Evolutionary conservation across 108 stramenopile genomes (phyloP), one percentile per base, ranked within the genome.

Genomic region (Stephanodiscus minutulus): DNA sequence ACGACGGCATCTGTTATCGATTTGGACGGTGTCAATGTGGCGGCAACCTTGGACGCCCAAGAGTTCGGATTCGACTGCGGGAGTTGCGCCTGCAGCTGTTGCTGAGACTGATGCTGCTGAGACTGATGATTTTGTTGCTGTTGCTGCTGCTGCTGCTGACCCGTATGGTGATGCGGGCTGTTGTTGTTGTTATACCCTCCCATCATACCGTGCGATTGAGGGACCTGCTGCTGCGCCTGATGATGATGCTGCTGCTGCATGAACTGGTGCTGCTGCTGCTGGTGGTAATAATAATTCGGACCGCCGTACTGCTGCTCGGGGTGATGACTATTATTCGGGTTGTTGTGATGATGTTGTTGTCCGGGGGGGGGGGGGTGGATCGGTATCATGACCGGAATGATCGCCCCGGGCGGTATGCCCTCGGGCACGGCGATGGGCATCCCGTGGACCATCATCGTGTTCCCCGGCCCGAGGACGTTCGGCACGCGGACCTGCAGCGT

Each of bases 341-440:
- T 44, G 13, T 44, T 43, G 29, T 63, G 39, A 49, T 41, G n/a
- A n/a, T n/a, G n/a, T n/a, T n/a, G n/a, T n/a, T n/a, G 61, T 58
- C 33, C 35, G 31, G n/a, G 35, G 3, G 46, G 35, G 3, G 46
- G 31, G 13, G 62, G 31, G 29, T 60, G 77, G 29, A 63, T 35
- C n/a, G 90, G 90, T 36, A 91, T 73, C 53, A 83, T 85, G 7
- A 91, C 90, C 3, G 90, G 90, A 59, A 91, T 79, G 11, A 88
- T 67, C 43, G 85, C 79, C 8, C 90, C 90, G 0, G 88, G 83
- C 15, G 81, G 83, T 35, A 88, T 66, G 36, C 85, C 85, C 9
- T 77, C 78, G 3, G 90, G 90, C n/a, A 91, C 90, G 66, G 85
- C 18, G 76, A 74, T 33, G 77, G 83, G 53, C 64, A 84, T 66